phyloP scores from a whole-genome alignment of 2,329 filamentous ascomycete species.

The Xylariaceae sp. region DNA sequence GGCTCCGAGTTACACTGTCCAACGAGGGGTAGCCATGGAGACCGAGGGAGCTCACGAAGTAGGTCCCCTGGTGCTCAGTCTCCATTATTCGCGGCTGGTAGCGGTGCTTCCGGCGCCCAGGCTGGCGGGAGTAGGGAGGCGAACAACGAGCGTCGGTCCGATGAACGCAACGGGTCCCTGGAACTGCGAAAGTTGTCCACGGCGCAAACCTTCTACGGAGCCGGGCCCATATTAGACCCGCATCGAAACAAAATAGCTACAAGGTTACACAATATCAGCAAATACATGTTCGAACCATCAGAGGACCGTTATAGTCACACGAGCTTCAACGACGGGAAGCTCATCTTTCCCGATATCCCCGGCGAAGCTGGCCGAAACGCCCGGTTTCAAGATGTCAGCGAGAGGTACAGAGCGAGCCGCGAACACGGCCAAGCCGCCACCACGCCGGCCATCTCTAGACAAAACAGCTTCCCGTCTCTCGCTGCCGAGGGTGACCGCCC shows the following conservation, averaged over 20 bases:
- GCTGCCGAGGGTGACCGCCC: slow-evolving; percentile 12
- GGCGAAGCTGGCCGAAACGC: slow-evolving; percentile 45
- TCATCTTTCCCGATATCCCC: slow-evolving; percentile 51
- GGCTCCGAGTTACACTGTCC: slow-evolving; percentile 23
- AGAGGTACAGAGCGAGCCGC: slow-evolving; percentile 34
- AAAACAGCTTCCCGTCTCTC: slow-evolving; percentile 34
- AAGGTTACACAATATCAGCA: slow-evolving; percentile 37
- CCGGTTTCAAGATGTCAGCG: slow-evolving; percentile 33
- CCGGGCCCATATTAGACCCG: slow-evolving; percentile 20
- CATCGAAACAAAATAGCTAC: slow-evolving; percentile 39
- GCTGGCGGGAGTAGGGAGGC: no score
- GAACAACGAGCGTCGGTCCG: no score
- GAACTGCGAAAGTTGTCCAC: neutral
- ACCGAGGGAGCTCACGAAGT: slow-evolving; percentile 7
- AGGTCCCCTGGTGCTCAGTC: neutral
- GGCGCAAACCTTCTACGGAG: slow-evolving; percentile 1
- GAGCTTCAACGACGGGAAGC: slow-evolving; percentile 42
- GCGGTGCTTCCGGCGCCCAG: no score
- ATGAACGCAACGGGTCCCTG: neutral
- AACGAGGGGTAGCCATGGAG: slow-evolving; percentile 1
- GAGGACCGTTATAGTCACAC: slow-evolving; percentile 44
- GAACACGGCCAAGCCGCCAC: slow-evolving; percentile 23
- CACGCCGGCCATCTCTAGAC: slow-evolving; percentile 31
- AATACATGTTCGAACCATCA: slow-evolving; percentile 43
- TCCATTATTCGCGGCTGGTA: neutral